Conservation (phyloP, 2,329 filamentous ascomycete species). For the Colletotrichum aenigma region DNA sequence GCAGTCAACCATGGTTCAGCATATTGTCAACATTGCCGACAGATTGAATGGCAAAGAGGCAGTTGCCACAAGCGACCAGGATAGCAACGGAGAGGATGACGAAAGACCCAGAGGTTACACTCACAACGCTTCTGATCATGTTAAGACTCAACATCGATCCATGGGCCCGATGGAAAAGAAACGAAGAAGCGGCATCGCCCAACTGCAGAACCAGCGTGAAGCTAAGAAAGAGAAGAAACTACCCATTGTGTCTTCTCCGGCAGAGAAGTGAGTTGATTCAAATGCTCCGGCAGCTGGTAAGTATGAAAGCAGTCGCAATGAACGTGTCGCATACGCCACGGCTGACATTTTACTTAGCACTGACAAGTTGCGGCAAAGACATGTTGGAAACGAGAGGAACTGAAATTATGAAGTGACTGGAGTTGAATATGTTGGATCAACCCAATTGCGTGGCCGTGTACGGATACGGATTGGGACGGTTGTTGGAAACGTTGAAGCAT, state of each 20-base stretch:
- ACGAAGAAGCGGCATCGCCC: background rate
- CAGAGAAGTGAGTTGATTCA: background rate
- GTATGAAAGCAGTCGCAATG: background rate
- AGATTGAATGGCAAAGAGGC: background rate
- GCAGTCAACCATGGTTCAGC: background rate
- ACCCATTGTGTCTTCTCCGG: background rate
- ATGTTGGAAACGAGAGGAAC: background rate
- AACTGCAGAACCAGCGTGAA: background rate
- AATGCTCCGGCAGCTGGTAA: background rate
- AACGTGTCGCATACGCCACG: background rate
- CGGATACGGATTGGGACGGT: background rate
- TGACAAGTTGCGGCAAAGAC: background rate
- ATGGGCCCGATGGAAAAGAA: background rate
- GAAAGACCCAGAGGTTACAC: background rate
- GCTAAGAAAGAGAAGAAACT: background rate
- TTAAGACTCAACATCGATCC: background rate
- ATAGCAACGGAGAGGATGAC: background rate
- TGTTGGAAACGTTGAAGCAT: background rate
- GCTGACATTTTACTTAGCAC: background rate
- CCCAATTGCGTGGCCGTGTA: background rate
- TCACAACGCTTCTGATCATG: background rate
- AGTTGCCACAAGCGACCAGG: background rate
- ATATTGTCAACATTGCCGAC: background rate
- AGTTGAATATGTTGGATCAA: background rate
- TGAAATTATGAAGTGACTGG: background rate